These are phyloP conservation scores for Tulasnella sp. DNA, from an alignment of 768 basidiomycete genomes.

Conservation along the genomic window DNA sequence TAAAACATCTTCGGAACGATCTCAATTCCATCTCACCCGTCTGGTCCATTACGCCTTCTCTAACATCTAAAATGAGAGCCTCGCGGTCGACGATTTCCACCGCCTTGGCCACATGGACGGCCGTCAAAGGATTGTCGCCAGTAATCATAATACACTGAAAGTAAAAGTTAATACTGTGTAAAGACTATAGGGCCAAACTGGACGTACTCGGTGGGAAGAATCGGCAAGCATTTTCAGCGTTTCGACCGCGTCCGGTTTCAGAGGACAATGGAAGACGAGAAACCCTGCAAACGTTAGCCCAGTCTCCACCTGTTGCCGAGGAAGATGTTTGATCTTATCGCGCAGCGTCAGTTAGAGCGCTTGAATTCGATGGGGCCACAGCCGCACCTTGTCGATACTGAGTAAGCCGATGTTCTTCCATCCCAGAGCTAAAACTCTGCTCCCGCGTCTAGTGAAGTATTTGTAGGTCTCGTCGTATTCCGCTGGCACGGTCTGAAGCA, in stretches of 20 bases:
- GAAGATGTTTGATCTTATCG: slow-evolving; percentile 74
- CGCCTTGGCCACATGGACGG: slow-evolving; percentile 88
- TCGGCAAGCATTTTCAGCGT: slow-evolving; percentile 90
- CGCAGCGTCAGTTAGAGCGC: not conserved
- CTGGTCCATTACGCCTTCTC: slow-evolving; percentile 64
- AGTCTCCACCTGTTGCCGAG: slow-evolving; percentile 71
- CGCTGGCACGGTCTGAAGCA: slow-evolving; percentile 64
- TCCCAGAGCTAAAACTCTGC: slow-evolving; percentile 85
- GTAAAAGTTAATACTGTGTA: slow-evolving; percentile 12
- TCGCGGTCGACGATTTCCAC: slow-evolving; percentile 97
- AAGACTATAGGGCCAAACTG: not conserved
- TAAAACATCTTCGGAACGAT: no score
- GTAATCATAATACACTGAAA: slow-evolving; percentile 96
- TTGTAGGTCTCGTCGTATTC: slow-evolving; percentile 93
- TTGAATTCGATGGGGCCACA: not conserved
- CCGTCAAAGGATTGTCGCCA: slow-evolving; percentile 95
- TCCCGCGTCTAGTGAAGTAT: slow-evolving; percentile 85
- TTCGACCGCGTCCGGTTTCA: slow-evolving; percentile 86
- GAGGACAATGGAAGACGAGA: slow-evolving; percentile 95
- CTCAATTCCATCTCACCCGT: slow-evolving; percentile 39
- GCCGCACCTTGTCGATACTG: slow-evolving; percentile 53
- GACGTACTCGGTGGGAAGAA: slow-evolving; percentile 85
- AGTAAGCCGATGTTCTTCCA: slow-evolving; percentile 72
- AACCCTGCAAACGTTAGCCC: slow-evolving; percentile 83
- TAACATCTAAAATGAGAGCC: slow-evolving; percentile 81